Conservation (phyloP, 495 filamentous ascomycete species). For the Hypoxylon trugodes region DNA sequence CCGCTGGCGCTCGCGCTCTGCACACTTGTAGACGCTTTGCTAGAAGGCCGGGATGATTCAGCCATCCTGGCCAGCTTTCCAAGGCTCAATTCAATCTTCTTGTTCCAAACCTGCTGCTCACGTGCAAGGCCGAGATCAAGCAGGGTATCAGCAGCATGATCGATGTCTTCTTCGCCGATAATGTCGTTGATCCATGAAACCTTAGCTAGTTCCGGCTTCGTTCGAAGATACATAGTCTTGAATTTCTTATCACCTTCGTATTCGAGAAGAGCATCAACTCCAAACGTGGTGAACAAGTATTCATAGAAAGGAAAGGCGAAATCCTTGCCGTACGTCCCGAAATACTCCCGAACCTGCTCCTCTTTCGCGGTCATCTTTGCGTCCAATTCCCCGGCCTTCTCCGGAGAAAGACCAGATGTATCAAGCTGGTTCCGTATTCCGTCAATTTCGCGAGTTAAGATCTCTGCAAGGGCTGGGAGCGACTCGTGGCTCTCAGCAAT, state of each 20-base stretch:
- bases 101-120: slow-evolving; percentile 83
- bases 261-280: slow-evolving; percentile 72
- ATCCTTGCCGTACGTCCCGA: slow-evolving; percentile 73
- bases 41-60: slow-evolving; percentile 50
- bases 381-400: slow-evolving; percentile 38
- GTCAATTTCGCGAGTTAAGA: slow-evolving; percentile 54
- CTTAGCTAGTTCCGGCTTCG: slow-evolving; percentile 71
- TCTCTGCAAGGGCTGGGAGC: slow-evolving; percentile 72
- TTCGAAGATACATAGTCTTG: slow-evolving; percentile 78
- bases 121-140: slow-evolving; percentile 67
- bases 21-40: slow-evolving; percentile 42
- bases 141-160: slow-evolving; percentile 72
- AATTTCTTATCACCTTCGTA: slow-evolving; percentile 69
- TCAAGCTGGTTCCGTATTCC: slow-evolving; percentile 38
- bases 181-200: slow-evolving; percentile 97
- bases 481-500: slow-evolving; percentile 79
- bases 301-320: slow-evolving; percentile 86
- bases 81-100: slow-evolving; percentile 89
- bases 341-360: slow-evolving; percentile 63
- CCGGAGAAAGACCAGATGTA: slow-evolving; percentile 28
- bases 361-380: slow-evolving; percentile 47
- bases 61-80: slow-evolving; percentile 82
- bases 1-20: slow-evolving; percentile 39
- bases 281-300: slow-evolving; percentile 70
- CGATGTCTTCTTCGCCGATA: slow-evolving; percentile 72